A percentile compares a stretch with the other conserved stretches of the same genome.
These are phyloP conservation scores for Lentinula guzmanii DNA, from an alignment of 768 basidiomycete genomes.

Conservation along the genomic window DNA sequence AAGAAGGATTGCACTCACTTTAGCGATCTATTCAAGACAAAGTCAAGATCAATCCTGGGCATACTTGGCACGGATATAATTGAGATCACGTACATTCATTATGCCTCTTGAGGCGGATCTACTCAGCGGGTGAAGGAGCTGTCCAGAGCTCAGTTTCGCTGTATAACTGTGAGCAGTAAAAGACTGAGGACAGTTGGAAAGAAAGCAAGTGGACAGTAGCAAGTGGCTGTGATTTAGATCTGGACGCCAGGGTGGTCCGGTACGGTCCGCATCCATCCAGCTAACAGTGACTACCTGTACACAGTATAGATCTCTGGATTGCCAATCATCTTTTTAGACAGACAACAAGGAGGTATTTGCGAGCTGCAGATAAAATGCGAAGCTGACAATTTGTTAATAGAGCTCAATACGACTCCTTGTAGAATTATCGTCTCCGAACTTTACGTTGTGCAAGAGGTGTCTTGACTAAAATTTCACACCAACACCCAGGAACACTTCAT, in stretches of 20 bases:
- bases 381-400: too few species aligned
- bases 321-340: too few species aligned
- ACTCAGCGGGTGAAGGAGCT: not conserved
- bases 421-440: too few species aligned
- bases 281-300: not conserved
- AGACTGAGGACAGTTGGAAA: not conserved
- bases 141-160: not conserved
- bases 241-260: not conserved
- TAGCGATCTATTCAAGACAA: conserved; percentile 1
- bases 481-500: too few species aligned
- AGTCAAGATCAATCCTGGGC: not conserved
- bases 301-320: too few species aligned
- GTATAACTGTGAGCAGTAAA: not conserved
- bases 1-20: not conserved
- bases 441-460: too few species aligned
- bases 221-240: not conserved
- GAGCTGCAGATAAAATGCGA: too few species aligned
- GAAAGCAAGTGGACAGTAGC: not conserved
- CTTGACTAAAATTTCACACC: too few species aligned
- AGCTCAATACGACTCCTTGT: too few species aligned
- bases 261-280: not conserved
- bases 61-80: not conserved
- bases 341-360: too few species aligned
- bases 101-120: not conserved
- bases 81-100: not conserved